A percentile compares a stretch with the other conserved stretches of the same genome.
phyloP scores from a whole-genome alignment of 2,329 filamentous ascomycete genomes.

The Calonectria multiphialidica region DNA sequence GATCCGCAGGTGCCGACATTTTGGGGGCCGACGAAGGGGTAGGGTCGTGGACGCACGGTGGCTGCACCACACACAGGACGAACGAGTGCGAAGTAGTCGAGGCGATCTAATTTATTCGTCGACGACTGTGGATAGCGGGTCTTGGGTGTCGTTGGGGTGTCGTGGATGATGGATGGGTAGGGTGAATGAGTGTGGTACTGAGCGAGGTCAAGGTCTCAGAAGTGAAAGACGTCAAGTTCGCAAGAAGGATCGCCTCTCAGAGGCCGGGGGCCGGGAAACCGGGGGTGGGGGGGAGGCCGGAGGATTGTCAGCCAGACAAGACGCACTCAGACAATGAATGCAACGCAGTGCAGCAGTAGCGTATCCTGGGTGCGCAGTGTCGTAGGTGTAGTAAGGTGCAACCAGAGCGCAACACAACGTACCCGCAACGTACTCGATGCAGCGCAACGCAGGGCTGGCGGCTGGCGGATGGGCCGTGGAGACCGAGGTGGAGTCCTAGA shows the following conservation, averaged over 20 bases:
- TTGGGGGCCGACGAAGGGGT: constrained; percentile 33
- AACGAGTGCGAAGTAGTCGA: constrained; percentile 21
- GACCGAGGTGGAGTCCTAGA: constrained; percentile 30
- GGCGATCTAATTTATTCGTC: constrained; percentile 37
- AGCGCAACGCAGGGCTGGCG: constrained; percentile 26
- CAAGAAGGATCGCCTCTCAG: constrained; percentile 40
- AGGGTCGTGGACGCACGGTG: constrained; percentile 36
- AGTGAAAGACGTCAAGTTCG: constrained; percentile 47
- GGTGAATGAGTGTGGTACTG: constrained; percentile 29
- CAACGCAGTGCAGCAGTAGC: constrained; percentile 25
- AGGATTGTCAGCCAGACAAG: constrained; percentile 40
- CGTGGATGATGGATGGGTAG: constrained; percentile 31
- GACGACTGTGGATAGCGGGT: constrained; percentile 11
- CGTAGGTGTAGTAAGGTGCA: neutral
- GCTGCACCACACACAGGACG: constrained; percentile 41
- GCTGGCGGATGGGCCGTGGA: constrained; percentile 39
- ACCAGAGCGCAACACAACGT: constrained; percentile 14
- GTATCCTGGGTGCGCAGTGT: neutral
- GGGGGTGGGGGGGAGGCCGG: constrained; percentile 42
- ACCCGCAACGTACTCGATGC: neutral
- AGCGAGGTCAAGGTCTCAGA: constrained; percentile 40
- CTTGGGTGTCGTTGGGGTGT: constrained; percentile 23
- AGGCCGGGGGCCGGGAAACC: constrained; percentile 43
- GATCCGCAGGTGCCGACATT: constrained; percentile 49
- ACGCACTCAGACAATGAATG: constrained; percentile 41